Conservation (phyloP, 2,329 filamentous ascomycete genomes). For the Arthrobotrys musiformis region DNA sequence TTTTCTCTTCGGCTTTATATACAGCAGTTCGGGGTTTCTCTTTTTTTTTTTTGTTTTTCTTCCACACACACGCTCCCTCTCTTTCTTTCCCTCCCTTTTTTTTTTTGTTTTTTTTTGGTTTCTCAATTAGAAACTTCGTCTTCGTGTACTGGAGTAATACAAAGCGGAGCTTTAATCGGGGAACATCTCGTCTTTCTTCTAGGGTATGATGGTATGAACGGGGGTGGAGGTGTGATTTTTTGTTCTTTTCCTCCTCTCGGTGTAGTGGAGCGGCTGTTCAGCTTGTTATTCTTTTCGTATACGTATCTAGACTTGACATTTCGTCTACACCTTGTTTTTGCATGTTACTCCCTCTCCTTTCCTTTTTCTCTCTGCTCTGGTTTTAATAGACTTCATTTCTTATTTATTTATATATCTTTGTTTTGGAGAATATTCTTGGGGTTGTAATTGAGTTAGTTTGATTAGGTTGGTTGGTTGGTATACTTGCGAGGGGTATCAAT, state of each 20-base stretch:
- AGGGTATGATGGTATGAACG: neutral
- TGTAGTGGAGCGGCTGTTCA: neutral
- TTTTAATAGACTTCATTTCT: neutral
- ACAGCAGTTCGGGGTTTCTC: neutral
- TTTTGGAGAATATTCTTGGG: neutral
- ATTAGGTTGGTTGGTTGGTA: no score
- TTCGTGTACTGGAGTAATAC: constrained; percentile 1
- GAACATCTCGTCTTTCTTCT: neutral
- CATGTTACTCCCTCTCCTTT: neutral
- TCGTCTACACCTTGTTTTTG: neutral
- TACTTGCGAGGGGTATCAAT: no score
- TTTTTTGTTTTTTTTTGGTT: neutral
- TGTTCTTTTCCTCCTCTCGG: neutral
- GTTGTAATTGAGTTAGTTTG: no score
- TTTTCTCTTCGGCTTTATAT: neutral
- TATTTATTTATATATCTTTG: neutral
- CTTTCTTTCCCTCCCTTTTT: neutral
- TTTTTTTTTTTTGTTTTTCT: neutral
- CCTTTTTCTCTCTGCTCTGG: no score
- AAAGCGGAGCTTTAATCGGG: neutral
- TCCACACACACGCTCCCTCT: neutral
- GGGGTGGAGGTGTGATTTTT: neutral
- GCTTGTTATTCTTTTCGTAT: neutral
- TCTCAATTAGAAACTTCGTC: neutral
- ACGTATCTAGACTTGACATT: no score